Evolutionary conservation across 768 basidiomycete genomes (phyloP), one percentile per base, ranked within the genome.

Genomic region (Rubroboletus satanas): DNA sequence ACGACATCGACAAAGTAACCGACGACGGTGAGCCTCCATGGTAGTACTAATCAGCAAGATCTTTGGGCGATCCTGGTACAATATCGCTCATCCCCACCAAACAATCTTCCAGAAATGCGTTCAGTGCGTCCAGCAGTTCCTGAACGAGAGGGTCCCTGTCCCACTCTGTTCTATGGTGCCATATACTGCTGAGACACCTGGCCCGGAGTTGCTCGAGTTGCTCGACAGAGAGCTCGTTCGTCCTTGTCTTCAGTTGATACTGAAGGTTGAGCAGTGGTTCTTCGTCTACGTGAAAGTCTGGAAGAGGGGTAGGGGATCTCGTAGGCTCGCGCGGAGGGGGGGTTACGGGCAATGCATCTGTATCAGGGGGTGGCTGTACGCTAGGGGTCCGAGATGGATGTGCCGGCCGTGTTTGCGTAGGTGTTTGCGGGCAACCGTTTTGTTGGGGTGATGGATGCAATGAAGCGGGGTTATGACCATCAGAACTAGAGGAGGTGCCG

Each of bases 171-270:
- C 94, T 74, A 58, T 83, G 84, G 29, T 83, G 76, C 95, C 95
- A 99, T n/a, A 98, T 78, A 47, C 76, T 76, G 39, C 84, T 83
- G 26, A 94, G 80, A 62, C 85, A 88, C 3, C 81, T 83, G 8
- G 97, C 95, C 6, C 97, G 83, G 7, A 99, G 78, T 70, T 98
- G 94, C 67, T 98, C 97, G 7, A 99, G 80, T 66, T 96, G 85
- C 66, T 99, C 97, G 47, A 98, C 78, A 26, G 77, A 90, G 41
- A 98, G 74, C 0, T 65, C 66, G 7, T 56, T 66, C 1, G 96
- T 97, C 43, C 67, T 67, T 17, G 79, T 73, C 35, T 72, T 72
- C 28, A 98, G 67, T 43, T 75, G 70, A 3, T 66, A 43, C 52
- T 74, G 71, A 0, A 98, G 78, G 10, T 77, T 64, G 0, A 61